A percentile compares a stretch with the other conserved stretches of the same genome.
Conservation (phyloP, 2,329 filamentous ascomycete genomes). For the Neofusicoccum sp. region DNA sequence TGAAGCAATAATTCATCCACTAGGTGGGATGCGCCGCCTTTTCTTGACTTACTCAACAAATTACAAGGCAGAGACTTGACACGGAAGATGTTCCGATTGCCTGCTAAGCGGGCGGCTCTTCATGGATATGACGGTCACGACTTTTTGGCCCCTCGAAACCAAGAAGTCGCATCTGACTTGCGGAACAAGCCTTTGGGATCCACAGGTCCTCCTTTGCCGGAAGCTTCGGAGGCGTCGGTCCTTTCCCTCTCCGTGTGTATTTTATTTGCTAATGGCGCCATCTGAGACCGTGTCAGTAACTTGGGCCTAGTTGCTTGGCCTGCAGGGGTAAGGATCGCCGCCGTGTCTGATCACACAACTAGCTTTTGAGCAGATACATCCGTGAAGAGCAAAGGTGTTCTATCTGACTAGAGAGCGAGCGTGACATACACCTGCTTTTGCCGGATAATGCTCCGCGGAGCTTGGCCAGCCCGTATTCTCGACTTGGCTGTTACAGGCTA, state of each 20-base stretch:
- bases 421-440: background rate
- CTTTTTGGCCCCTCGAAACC: background rate
- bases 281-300: background rate
- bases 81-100: no score
- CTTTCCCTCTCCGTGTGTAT: background rate
- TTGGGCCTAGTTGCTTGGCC: background rate
- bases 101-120: no score
- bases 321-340: background rate
- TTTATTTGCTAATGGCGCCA: background rate
- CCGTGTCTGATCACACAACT: background rate
- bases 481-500: constrained; percentile 15
- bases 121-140: no score
- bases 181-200: background rate
- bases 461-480: constrained; percentile 7
- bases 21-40: no score
- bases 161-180: background rate
- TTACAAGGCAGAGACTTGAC: no score
- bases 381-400: background rate
- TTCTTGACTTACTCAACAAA: no score
- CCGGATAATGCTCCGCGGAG: background rate
- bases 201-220: background rate
- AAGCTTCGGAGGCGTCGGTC: background rate
- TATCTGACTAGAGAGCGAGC: background rate
- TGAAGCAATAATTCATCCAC: no score
- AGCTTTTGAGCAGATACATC: background rate